Evolutionary conservation across 192 early-diverging fungal species (phyloP), one percentile per base, ranked within the genome.

Genomic region (Thamnidium elegans): DNA sequence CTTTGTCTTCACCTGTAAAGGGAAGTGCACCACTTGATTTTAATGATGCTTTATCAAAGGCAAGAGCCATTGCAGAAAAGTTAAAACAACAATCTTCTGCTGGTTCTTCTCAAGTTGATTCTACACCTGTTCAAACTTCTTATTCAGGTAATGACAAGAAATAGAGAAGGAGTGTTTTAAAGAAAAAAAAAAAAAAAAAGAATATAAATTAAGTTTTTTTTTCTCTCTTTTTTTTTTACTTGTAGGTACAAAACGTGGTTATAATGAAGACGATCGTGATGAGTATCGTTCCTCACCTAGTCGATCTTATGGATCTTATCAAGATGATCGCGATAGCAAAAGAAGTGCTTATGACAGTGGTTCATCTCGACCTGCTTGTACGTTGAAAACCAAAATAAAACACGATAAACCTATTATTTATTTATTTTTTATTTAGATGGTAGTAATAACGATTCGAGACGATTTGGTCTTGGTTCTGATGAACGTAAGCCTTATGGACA

Each of bases 1-100:
- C 68, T 4, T 47, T 77, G 5, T 61, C 64, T 48, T 54, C 72
- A 36, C 58, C 67, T 20, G 19, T 3, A 7, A 59, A 59, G 46
- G 55, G 46, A 23, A 63, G 66, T 50, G 60, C 75, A 23, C 76
- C 70, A 15, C 75, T 85, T n/a, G 81, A 86, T 52, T 89, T 87
- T 68, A 82, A 75, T 21, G 78, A 79, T 55, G 92, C 86, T 1
- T 56, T 94, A 53, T 83, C 87, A 53, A 88, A 87, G 66, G 92
- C 88, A 10, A 88, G 88, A 53, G 89, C 88, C 2, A 90, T 91
- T 55, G 92, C 92, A 32, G 89, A 87, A 14, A 84, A 87, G 65
- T 74, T 91, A 6, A 71, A 72, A 34, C 77, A 73, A 58, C 72
- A 77, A 48, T 66, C 79, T 10, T 67, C 66, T 23, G 66, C 66